Evolutionary conservation across 1,284 basidiomycete species (phyloP), one percentile per base, ranked within the genome.

Genomic region (Ganoderma lingzhi): DNA sequence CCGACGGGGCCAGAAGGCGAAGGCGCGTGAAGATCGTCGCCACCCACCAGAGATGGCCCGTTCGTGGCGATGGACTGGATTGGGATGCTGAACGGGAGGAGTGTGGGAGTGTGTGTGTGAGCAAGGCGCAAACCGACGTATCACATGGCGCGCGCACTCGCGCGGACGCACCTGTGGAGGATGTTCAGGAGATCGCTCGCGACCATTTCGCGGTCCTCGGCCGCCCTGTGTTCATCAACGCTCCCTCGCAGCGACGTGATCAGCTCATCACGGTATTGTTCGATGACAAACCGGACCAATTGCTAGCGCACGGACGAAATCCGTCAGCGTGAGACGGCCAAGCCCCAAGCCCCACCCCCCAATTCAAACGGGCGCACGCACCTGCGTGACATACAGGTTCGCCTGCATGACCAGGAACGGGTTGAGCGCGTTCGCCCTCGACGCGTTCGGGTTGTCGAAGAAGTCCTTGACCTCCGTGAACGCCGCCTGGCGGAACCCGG

Each of bases 31-130:
- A 48, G 65, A 67, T 56, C 53, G 32, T 63, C 53, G 28, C 53
- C 45, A 74, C 86, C 79, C 71, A 91, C 93, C 82, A 94, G 81
- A 69, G 91, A 93, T 3, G 92, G 90, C 12, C 93, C 93, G 78
- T 96, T 96, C 60, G 94, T 95, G 10, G 95, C 94, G 75, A 96
- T 95, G 32, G 93, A 94, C 79, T 95, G 94, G 69, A 96, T 95
- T 8, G 94, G 94, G 74, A 96, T 96, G 76, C 93, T 94, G 74
- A 61, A 74, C 48, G 58, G 37, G 45, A 45, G 63, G 65, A 59
- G 62, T 10, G 48, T 45, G 19, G 66, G 70, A 73, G 55, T 60
- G 62, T 10, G 48, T 10, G 48, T 45, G 19, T 67, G 70, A 73
- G 55, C 62, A 67, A 61, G 60, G 45, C 55, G 51, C 59, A 51